Evolutionary conservation across 2,329 filamentous ascomycete species (phyloP), one percentile per base, ranked within the genome.

Genomic region (Fusarium denticulatum): DNA sequence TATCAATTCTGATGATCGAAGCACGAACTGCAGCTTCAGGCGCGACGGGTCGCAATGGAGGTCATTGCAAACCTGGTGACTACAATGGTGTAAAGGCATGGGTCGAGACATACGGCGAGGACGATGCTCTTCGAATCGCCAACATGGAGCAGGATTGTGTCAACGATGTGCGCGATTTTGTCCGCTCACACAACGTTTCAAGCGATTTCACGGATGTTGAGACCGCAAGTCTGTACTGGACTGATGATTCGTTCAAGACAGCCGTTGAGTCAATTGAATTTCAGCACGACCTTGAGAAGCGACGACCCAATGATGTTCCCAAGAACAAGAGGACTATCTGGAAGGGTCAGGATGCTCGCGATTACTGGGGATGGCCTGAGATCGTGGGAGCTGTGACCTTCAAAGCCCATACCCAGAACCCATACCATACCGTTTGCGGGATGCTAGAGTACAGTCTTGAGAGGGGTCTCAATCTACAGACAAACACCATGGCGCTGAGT

Each of bases 131-230:
- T 6, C 46, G 67, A 2, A 36, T 71, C 6, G 57, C 67, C 45
- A 71, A 67, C 11, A 71, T 71, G 68, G 68, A 71, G 32, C 68
- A 71, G 5, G 68, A 71, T 15, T 71, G 67, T 5, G 68, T 71
- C 7, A 13, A 71, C 7, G 67, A 71, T 11, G 68, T 71, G 7
- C 56, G 68, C 7, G 49, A 71, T 14, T 71, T 71, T 42, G 67
- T 71, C 13, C 69, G n/a, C 28, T 58, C 62, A 5, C 37, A 71
- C 14, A 71, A 71, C 12, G 24, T 71, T 20, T 71, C 68, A 1
- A 71, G 68, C 18, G 68, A 71, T 4, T 71, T 71, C n/a, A 71
- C 68, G 2, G 68, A 71, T 0, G 68, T 71, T 1, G 68, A 71
- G 32, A 71, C 61, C 1, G 68, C 55, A 0, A 67, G 61, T 58